Percentiles rank a stretch among this genome's conserved stretches.
phyloP scores from a whole-genome alignment of 371 early-diverging fungal genomes.

The Mortierella sp. region DNA sequence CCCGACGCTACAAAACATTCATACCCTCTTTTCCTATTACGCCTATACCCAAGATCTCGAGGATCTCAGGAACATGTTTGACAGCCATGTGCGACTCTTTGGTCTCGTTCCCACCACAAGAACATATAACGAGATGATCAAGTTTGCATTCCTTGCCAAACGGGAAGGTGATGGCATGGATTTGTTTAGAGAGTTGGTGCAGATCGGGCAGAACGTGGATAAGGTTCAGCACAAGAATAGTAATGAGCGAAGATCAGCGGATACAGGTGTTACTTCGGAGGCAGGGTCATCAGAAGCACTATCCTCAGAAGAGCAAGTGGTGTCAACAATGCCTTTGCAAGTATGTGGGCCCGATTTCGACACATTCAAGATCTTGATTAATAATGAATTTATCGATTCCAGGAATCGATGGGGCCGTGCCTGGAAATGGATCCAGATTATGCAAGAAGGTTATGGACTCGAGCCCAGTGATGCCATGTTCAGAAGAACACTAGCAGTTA shows the following conservation, averaged over 20 bases:
- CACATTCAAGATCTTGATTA: constrained; percentile 44
- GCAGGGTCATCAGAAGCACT: constrained; percentile 56
- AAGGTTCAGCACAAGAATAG: constrained; percentile 28
- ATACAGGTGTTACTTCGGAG: not conserved
- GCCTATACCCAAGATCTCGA: constrained; percentile 52
- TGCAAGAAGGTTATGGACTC: constrained; percentile 38
- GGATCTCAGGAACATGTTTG: constrained; percentile 37
- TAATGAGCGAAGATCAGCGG: not conserved
- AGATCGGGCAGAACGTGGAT: constrained; percentile 37
- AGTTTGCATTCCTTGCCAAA: constrained; percentile 42
- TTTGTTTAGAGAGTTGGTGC: constrained; percentile 37
- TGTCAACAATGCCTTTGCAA: constrained; percentile 3
- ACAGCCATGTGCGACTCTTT: constrained; percentile 49
- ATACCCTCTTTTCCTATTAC: constrained; percentile 42
- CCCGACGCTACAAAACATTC: constrained; percentile 37
- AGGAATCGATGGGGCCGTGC: constrained; percentile 47
- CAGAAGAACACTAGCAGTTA: constrained; percentile 24
- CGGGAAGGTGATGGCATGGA: constrained; percentile 29
- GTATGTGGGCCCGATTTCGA: constrained; percentile 36
- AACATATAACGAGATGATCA: constrained; percentile 52
- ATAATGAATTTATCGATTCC: constrained; percentile 34
- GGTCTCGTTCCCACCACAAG: constrained; percentile 41
- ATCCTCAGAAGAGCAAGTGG: constrained; percentile 39
- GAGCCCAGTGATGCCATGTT: constrained; percentile 50
- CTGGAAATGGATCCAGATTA: constrained; percentile 39